Base-by-base conservation (phyloP, 2,329 filamentous ascomycete species). In the Botryotinia convoluta region DNA sequence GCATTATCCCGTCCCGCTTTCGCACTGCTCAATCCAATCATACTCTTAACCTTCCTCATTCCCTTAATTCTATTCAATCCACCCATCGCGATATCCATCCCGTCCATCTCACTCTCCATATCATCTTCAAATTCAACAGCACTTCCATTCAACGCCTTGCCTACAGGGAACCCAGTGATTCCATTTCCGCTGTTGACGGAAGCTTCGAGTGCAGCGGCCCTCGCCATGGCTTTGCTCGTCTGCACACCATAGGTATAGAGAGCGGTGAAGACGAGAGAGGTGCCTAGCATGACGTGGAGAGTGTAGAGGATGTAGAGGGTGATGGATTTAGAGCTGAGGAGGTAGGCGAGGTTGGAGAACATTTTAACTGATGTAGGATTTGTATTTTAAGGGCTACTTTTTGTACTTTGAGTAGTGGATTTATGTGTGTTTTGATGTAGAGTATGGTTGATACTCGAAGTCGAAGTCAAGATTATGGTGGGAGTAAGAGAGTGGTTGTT, bases 271-370 rank as follows among this genome's bases (percentile, higher is more conserved):
- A 72, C 63, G 42, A 72, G 71, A n/a, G 71, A 69, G 12, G 62
- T 69, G 12, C 71, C 71, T 22, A 72, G 71, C 39, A 72, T 60
- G 29, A 72, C 71, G 71, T 72, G 71, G 2, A 72, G 32, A 4
- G 42, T 72, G 51, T 72, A 72, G 51, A 72, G 71, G 29, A 72
- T 48, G 51, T 48, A 72, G 63, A 72, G 63, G 42, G 71, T 69
- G 29, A 72, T 60, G 51, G 71, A 72, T 37, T 67, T 67, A 29
- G 71, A 72, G 51, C 42, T 69, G 20, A 72, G 63, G 62, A 72
- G 71, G 63, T 72, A 72, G 63, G 57, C 51, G 54, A 72, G 42
- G 63, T 69, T 69, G 71, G 57, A 42, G 42, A 72, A 54, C 71
- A 72, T 72, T 4, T 61, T 68, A 26, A 9, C 2, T n/a, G 35